Evolutionary conservation across 2,329 filamentous ascomycete genomes (phyloP).

Genomic region (Diaporthe sp.): DNA sequence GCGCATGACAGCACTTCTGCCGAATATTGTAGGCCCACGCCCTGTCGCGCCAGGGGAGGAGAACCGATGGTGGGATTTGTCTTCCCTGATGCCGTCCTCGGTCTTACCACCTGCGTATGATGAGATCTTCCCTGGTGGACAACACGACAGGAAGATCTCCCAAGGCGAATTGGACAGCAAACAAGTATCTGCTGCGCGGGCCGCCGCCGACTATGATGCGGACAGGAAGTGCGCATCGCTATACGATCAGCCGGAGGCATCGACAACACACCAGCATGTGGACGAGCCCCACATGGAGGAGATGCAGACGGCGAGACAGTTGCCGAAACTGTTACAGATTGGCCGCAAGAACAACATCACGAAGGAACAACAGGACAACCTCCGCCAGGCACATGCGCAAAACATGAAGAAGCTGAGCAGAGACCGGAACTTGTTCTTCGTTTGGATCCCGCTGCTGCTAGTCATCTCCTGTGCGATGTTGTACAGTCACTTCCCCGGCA

Average conservation of each 20-base stretch:
- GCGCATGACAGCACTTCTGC: constrained; percentile 79
- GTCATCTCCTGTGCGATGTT: constrained; percentile 37
- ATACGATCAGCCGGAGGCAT: constrained; percentile 61
- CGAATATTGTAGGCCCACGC: constrained; percentile 69
- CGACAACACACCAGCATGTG: constrained; percentile 32
- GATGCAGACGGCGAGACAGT: constrained; percentile 47
- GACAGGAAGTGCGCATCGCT: constrained; percentile 69
- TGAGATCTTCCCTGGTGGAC: constrained; percentile 76
- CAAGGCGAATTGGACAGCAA: constrained; percentile 67
- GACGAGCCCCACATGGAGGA: constrained; percentile 41
- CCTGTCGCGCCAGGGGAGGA: constrained; percentile 65
- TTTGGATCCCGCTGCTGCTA: constrained; percentile 61
- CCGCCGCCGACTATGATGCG: constrained; percentile 70
- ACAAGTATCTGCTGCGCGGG: constrained; percentile 68
- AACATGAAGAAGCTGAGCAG: constrained; percentile 74
- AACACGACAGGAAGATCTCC: constrained; percentile 65
- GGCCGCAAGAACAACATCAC: constrained; percentile 75
- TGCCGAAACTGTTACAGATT: constrained; percentile 66
- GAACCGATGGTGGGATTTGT: constrained; percentile 77
- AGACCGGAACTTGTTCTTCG: constrained; percentile 76
- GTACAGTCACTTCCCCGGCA: constrained; percentile 36
- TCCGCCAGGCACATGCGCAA: constrained; percentile 71
- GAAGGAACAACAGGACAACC: constrained; percentile 74
- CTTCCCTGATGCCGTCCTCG: constrained; percentile 65
- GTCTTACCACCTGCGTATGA: constrained; percentile 81